Base-by-base conservation (phyloP, 148 eudicot genomes). In the Gaultheria prostrata region DNA sequence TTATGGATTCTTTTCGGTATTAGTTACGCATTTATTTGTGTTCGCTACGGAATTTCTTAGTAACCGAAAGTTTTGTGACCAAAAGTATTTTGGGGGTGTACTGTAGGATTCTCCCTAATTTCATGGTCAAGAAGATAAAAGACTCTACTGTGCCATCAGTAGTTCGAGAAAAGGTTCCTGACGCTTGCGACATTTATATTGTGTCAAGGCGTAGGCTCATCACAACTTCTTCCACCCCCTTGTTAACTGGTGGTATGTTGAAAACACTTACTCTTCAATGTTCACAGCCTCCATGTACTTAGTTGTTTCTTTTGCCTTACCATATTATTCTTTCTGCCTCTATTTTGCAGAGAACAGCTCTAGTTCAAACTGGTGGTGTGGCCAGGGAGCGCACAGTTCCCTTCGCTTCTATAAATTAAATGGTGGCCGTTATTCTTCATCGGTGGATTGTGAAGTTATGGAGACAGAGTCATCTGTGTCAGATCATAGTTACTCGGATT, bases 111-210 rank as follows among this genome's bases (percentile, higher is more conserved):
- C 53, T 84, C 30, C 39, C 30, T 28, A 49, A 57, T 57, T 73
- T 48, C 17, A 43, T 83, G 0, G 33, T 24, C 85, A 95, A 95
- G 89, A 92, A 85, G 87, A 77, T 86, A 74, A 92, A 89, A 87
- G 92, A 89, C 17, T 83, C 86, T 26, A 88, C 86, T n/a, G 79
- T 95, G 26, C 95, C 97, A 49, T 91, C 92, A 76, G 54, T 84
- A 49, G 88, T 95, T 63, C 79, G 92, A 35, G 89, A 90, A 86
- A 74, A 84, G 77, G 93, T 90, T 81, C 94, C 95, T 35, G 89
- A 89, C 26, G 78, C 86, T 5, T 92, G 98, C 83, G 85, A 90
- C 51, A 39, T 93, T 54, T 93, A 90, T 67, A 87, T 93, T 74
- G 91, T 95, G 82, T 90, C 95, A 11, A 88, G 87, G 86, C 77